A percentile compares a stretch with the other conserved stretches of the same genome.
phyloP scores from a whole-genome alignment of 2,329 filamentous ascomycete genomes.

The Epichloe baconii region DNA sequence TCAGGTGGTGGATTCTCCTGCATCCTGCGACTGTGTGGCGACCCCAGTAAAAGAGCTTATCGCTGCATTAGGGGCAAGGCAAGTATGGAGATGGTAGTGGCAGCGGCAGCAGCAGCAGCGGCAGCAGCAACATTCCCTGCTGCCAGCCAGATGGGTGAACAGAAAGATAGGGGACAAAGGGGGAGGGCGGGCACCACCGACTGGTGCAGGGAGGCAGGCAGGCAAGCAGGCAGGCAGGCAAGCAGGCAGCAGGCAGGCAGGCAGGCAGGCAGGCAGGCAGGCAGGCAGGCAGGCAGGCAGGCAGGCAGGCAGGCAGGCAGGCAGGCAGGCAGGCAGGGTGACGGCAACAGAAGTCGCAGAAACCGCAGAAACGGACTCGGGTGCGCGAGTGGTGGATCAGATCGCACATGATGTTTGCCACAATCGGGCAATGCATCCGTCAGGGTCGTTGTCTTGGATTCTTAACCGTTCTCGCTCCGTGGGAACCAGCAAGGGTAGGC shows the following conservation, averaged over 20 bases:
- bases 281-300: background rate
- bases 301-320: background rate
- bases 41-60: background rate
- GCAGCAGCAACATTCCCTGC: background rate
- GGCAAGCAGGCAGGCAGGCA: background rate
- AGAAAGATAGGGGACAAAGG: background rate
- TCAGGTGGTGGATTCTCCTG: background rate
- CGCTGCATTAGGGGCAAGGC: background rate
- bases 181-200: too few relatives aligned
- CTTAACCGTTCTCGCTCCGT: background rate
- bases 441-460: background rate
- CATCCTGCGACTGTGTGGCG: background rate
- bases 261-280: background rate
- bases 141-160: background rate
- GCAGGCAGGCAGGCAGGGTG: background rate
- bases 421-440: constrained; percentile 1
- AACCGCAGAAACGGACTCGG: background rate
- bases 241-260: background rate
- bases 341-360: too few relatives aligned
- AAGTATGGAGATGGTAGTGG: background rate
- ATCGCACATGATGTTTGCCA: background rate
- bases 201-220: background rate
- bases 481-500: background rate
- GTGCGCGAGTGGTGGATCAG: background rate
- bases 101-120: background rate